A percentile compares a stretch with the other conserved stretches of the same genome.
phyloP scores from a whole-genome alignment of 2,329 filamentous ascomycete genomes.

The Coniochaeta ligniaria region DNA sequence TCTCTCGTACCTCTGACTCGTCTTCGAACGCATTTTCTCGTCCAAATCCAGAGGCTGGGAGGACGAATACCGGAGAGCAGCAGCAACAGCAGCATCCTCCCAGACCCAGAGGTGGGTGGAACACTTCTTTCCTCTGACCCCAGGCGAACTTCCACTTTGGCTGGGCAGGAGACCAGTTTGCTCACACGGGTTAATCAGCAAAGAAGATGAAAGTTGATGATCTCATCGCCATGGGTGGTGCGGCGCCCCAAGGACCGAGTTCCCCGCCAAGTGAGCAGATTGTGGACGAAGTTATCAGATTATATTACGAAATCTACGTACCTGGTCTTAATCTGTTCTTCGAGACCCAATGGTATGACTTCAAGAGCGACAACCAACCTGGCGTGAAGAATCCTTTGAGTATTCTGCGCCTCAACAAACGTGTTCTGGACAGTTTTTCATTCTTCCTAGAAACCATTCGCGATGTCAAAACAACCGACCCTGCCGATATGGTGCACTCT shows the following conservation, averaged over 20 bases:
- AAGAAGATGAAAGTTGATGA: slow-evolving; percentile 68
- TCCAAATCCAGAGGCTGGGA: background rate
- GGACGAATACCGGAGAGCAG: slow-evolving; percentile 1
- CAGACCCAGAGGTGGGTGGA: slow-evolving; percentile 48
- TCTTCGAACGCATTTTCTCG: background rate
- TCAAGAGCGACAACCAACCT: slow-evolving; percentile 29
- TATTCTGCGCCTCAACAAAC: slow-evolving; percentile 42
- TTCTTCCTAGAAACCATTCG: slow-evolving; percentile 53
- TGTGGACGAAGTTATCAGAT: slow-evolving; percentile 59
- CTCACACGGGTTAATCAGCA: slow-evolving; percentile 42
- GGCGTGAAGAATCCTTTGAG: slow-evolving; percentile 25
- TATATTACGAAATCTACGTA: slow-evolving; percentile 68
- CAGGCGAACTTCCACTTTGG: slow-evolving; percentile 6
- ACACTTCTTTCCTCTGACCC: slow-evolving; percentile 24
- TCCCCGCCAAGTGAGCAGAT: slow-evolving; percentile 43
- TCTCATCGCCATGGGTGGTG: slow-evolving; percentile 57
- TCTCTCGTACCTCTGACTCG: background rate
- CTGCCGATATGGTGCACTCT: slow-evolving; percentile 44
- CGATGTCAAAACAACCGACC: slow-evolving; percentile 40
- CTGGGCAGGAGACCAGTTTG: slow-evolving; percentile 22
- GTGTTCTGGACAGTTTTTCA: slow-evolving; percentile 59
- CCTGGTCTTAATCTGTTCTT: slow-evolving; percentile 67
- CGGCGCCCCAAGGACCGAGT: slow-evolving; percentile 47
- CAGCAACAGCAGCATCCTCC: slow-evolving; percentile 27
- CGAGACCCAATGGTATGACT: slow-evolving; percentile 77